phyloP scores from a whole-genome alignment of 352 stramenopile genomes.

The Pythium inflatum region DNA sequence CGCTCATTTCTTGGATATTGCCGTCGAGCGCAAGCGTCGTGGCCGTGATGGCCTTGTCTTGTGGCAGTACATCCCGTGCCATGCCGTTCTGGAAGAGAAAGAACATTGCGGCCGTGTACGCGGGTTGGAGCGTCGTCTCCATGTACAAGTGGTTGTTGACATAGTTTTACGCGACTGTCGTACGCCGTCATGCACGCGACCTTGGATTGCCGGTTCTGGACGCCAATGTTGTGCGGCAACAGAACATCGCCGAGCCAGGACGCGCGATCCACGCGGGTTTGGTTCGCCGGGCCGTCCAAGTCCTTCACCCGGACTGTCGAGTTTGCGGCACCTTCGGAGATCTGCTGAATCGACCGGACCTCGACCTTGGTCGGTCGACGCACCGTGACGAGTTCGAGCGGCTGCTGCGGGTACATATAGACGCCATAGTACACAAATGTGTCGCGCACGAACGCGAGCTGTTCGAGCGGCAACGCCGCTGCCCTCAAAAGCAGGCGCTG shows the following conservation, averaged over 20 bases:
- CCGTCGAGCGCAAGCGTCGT: constrained; percentile 8
- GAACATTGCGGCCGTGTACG: constrained; percentile 12
- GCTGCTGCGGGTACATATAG: not conserved
- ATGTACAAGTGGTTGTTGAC: constrained; percentile 26
- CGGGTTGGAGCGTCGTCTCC: constrained; percentile 2
- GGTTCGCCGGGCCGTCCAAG: not conserved
- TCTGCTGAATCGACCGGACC: not conserved
- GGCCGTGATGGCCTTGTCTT: not conserved
- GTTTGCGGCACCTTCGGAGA: not conserved
- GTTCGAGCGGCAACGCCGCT: not conserved
- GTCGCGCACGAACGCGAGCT: no score
- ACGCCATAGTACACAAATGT: not conserved
- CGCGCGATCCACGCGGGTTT: not conserved
- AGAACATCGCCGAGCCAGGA: not conserved
- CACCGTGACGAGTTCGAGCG: constrained; percentile 2
- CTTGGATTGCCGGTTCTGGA: not conserved
- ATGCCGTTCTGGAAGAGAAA: constrained; percentile 24
- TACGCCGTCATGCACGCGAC: not conserved
- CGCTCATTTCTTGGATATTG: not conserved
- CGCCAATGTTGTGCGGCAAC: constrained; percentile 3
- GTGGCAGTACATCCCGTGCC: not conserved
- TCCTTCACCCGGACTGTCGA: not conserved
- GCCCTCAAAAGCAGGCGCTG: not conserved
- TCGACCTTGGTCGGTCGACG: not conserved
- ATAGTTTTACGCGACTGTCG: not conserved